Conservation (phyloP, 306 rosid genomes). For the Rosa persica region DNA sequence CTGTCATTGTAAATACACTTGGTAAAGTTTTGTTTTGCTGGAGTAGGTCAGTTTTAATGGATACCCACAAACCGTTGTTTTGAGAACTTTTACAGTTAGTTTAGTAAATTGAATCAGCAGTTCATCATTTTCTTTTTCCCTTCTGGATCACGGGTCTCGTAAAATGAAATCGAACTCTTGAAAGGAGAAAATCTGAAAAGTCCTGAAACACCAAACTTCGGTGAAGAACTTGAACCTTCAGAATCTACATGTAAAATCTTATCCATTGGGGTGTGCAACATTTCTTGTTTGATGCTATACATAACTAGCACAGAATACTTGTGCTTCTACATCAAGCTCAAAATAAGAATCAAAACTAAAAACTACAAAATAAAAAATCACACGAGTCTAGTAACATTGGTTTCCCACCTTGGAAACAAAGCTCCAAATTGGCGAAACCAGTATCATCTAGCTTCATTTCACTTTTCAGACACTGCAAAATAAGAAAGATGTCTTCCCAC, state of each 20-base stretch:
- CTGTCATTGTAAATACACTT: not conserved
- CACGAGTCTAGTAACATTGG: not conserved
- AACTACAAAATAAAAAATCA: not conserved
- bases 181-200: too few relatives aligned
- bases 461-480: constrained; percentile 26
- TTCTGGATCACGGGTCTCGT: not conserved
- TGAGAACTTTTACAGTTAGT: not conserved
- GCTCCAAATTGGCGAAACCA: not conserved
- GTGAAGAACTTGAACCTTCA: too few relatives aligned
- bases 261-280: too few relatives aligned
- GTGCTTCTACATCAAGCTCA: not conserved
- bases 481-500: constrained; percentile 42
- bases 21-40: constrained; percentile 29
- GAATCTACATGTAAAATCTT: too few relatives aligned
- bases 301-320: not conserved
- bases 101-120: not conserved
- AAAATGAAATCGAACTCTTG: too few relatives aligned
- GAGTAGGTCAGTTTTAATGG: constrained; percentile 19
- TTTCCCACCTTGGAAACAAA: not conserved
- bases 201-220: too few relatives aligned
- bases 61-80: constrained; percentile 12
- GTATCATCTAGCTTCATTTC: constrained; percentile 38
- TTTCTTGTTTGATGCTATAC: not conserved
- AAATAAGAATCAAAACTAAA: not conserved
- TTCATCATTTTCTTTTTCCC: not conserved